Evolutionary conservation across 2,329 filamentous ascomycete species (phyloP), one percentile per base, ranked within the genome.

Genomic region (Tolypocladium capitatum): DNA sequence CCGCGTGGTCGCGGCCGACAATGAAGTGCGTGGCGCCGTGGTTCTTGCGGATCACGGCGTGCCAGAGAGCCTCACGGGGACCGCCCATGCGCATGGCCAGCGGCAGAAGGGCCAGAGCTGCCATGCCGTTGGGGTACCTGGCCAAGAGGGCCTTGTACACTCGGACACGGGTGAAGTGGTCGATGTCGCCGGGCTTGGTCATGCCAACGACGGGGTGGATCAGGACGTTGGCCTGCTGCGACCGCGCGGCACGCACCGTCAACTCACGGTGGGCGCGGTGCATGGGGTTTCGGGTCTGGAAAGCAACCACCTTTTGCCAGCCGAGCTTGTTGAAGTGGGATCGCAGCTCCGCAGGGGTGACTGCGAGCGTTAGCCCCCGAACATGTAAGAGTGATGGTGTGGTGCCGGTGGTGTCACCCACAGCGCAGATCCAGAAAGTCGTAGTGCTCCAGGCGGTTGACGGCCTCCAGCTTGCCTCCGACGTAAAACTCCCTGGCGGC

Each of bases 21-120:
- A 98, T 98, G 76, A 98, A 98, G 78, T 98, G 92, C 16, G 92
- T 97, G 43, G 91, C 89, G 61, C 92, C 92, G 73, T 96, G 90
- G 72, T 98, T 98, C 83, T 97, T 98, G 66, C 92, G 89, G 76
- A 98, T 98, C 62, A 98, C 95, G 63, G 92, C 92, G 76, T 98
- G 92, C 92, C 92, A 98, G 72, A 98, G 89, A 58, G 92, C 92
- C 75, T 98, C 92, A 57, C 92, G 87, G 54, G 92, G 92, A 60
- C 92, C 92, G 63, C 89, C 92, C 92, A 98, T 98, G 65, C 92
- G 86, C 92, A 98, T 98, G 60, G 92, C 92, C 55, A 98, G 78
- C 50, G 90, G 90, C 47, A 98, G 79, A 38, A 98, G 86, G 69
- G 89, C 91, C 55, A 98, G 81, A 35, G 94, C 89, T 50, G 92